These are phyloP conservation scores for Ganoderma lucidum DNA, from an alignment of 1,284 basidiomycete species.

Conservation along the genomic window DNA sequence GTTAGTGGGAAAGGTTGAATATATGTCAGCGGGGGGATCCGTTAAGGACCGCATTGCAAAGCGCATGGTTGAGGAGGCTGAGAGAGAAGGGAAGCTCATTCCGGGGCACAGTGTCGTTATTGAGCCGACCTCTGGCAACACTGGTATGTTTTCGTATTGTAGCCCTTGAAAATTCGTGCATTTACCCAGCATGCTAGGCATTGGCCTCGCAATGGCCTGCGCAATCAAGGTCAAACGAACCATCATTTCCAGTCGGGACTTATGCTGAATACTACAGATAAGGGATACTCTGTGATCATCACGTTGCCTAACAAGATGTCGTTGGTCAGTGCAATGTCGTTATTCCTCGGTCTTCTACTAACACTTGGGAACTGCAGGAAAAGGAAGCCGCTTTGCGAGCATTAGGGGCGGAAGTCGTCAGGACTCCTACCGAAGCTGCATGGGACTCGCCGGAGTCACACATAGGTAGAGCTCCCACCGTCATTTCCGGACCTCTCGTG, in stretches of 20 bases:
- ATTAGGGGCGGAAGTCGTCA: slow-evolving; percentile 92
- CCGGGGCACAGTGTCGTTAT: slow-evolving; percentile 93
- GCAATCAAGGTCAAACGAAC: slow-evolving; percentile 80
- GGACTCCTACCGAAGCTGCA: slow-evolving; percentile 92
- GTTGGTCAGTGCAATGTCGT: slow-evolving; percentile 51
- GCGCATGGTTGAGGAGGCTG: slow-evolving; percentile 95
- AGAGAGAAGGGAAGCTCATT: slow-evolving; percentile 85
- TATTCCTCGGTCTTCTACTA: slow-evolving; percentile 2
- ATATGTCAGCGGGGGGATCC: slow-evolving; percentile 90
- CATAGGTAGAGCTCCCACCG: slow-evolving; percentile 74
- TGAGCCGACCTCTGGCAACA: slow-evolving; percentile 95
- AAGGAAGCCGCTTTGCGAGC: slow-evolving; percentile 94
- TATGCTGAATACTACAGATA: slow-evolving; percentile 83
- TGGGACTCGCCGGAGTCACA: slow-evolving; percentile 89
- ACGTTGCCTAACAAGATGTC: slow-evolving; percentile 98
- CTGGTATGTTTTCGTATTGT: slow-evolving; percentile 62
- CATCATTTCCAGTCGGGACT: slow-evolving; percentile 30
- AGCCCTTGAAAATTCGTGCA: background rate
- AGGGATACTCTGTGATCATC: slow-evolving; percentile 93
- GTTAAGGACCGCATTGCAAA: slow-evolving; percentile 98
- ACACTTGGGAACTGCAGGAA: slow-evolving; percentile 60
- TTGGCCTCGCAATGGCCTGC: slow-evolving; percentile 91
- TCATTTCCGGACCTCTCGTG: slow-evolving; percentile 58
- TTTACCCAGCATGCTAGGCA: slow-evolving; percentile 58
- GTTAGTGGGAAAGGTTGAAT: slow-evolving; percentile 91